A percentile compares a stretch with the other conserved stretches of the same genome.
Evolutionary conservation across 768 basidiomycete genomes (phyloP).

Genomic region (Neoboletus subvelutipes): DNA sequence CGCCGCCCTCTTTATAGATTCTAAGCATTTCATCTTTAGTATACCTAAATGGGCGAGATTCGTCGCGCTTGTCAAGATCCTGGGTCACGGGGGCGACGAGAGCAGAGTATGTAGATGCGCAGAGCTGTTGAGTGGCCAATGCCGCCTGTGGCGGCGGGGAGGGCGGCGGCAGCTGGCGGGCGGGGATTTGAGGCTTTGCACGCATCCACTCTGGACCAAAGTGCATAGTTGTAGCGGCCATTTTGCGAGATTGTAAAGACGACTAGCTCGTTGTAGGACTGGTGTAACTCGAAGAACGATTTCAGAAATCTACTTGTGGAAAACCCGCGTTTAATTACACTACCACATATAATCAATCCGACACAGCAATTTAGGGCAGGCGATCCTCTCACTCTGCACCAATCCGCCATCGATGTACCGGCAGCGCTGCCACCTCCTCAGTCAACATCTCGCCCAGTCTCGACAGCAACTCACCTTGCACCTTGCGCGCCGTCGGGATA

Average conservation of each 20-base stretch:
- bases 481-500: constrained; percentile 75
- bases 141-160: constrained; percentile 54
- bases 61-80: constrained; percentile 57
- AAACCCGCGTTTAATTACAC: constrained; percentile 27
- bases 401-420: constrained; percentile 71
- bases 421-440: constrained; percentile 49
- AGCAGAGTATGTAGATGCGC: constrained; percentile 74
- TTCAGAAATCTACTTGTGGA: constrained; percentile 22
- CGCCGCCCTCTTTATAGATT: constrained; percentile 79
- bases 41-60: constrained; percentile 79
- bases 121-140: constrained; percentile 45
- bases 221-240: constrained; percentile 72
- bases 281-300: constrained; percentile 18
- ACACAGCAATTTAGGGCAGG: constrained; percentile 34
- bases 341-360: constrained; percentile 6
- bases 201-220: constrained; percentile 96
- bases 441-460: constrained; percentile 3
- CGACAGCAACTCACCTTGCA: constrained; percentile 67
- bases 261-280: constrained; percentile 1
- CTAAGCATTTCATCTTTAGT: constrained; percentile 81
- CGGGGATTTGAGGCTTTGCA: constrained; percentile 60
- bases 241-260: constrained; percentile 31
- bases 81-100: constrained; percentile 46
- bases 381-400: constrained; percentile 32
- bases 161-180: constrained; percentile 54